Evolutionary conservation across 2,329 filamentous ascomycete species (phyloP).

Genomic region (Fusarium globosum): DNA sequence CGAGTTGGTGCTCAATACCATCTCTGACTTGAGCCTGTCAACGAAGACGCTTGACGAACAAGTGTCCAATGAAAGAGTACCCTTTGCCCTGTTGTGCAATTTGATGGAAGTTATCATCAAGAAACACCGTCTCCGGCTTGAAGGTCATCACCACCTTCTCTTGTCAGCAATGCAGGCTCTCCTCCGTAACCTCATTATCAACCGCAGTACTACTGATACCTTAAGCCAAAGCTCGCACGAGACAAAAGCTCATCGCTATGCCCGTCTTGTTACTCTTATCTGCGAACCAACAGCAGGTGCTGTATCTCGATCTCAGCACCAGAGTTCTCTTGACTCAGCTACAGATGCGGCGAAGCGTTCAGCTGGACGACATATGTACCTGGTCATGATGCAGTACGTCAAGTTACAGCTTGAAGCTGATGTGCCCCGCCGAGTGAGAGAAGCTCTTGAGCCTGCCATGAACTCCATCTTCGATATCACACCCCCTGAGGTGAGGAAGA

Average conservation of each 20-base stretch:
- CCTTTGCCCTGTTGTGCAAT: constrained; percentile 62
- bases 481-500: constrained; percentile 63
- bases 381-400: constrained; percentile 69
- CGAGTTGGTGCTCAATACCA: constrained; percentile 61
- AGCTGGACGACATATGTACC: constrained; percentile 71
- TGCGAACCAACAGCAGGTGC: constrained; percentile 69
- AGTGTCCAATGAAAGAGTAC: constrained; percentile 47
- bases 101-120: constrained; percentile 67
- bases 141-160: constrained; percentile 71
- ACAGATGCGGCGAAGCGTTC: constrained; percentile 70
- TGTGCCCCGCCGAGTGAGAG: constrained; percentile 62
- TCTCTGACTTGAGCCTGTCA: constrained; percentile 51
- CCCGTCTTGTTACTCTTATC: constrained; percentile 67
- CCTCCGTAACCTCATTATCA: constrained; percentile 62
- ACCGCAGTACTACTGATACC: constrained; percentile 37
- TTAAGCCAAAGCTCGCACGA: constrained; percentile 48
- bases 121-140: constrained; percentile 69
- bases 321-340: constrained; percentile 65
- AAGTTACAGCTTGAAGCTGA: constrained; percentile 69
- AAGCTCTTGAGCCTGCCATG: constrained; percentile 67
- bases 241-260: constrained; percentile 62
- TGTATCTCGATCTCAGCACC: constrained; percentile 60
- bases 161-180: constrained; percentile 65
- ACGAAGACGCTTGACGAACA: constrained; percentile 37
- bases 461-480: constrained; percentile 70